Evolutionary conservation across 108 stramenopile genomes (phyloP).

Genomic region (Discostella pseudostelligera): DNA sequence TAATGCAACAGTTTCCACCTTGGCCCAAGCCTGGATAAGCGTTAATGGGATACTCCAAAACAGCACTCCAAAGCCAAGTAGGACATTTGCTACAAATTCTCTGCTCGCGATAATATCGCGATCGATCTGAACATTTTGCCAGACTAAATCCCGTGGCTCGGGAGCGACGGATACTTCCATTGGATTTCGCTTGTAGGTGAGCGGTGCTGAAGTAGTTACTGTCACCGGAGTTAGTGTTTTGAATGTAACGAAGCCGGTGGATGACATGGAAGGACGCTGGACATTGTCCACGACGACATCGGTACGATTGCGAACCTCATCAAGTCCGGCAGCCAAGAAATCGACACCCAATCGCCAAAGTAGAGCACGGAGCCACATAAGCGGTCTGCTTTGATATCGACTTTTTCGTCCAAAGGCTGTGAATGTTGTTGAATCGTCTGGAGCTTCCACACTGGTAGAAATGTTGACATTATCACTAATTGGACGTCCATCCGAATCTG

Average conservation of each 20-base stretch:
- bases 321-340: conserved; percentile 39
- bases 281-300: conserved; percentile 53
- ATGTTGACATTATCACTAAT: neutral
- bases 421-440: neutral
- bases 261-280: conserved; percentile 49
- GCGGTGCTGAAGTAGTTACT: conserved; percentile 39
- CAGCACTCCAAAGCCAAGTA: conserved; percentile 45
- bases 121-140: conserved; percentile 54
- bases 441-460: neutral
- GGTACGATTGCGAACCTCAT: conserved; percentile 37
- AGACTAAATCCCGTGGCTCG: conserved; percentile 55
- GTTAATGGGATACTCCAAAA: conserved; percentile 61
- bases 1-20: conserved; percentile 43
- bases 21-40: conserved; percentile 52
- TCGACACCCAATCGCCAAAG: conserved; percentile 51
- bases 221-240: conserved; percentile 49
- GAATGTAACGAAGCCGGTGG: conserved; percentile 65
- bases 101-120: conserved; percentile 33
- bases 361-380: conserved; percentile 25
- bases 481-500: conserved; percentile 8
- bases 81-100: conserved; percentile 43
- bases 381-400: conserved; percentile 9
- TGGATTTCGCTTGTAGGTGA: conserved; percentile 46
- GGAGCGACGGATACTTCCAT: conserved; percentile 50
- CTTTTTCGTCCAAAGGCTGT: conserved; percentile 2